These are phyloP conservation scores for Leishmania aethiopica DNA, from an alignment of 208 protist species.

Conservation along the genomic window DNA sequence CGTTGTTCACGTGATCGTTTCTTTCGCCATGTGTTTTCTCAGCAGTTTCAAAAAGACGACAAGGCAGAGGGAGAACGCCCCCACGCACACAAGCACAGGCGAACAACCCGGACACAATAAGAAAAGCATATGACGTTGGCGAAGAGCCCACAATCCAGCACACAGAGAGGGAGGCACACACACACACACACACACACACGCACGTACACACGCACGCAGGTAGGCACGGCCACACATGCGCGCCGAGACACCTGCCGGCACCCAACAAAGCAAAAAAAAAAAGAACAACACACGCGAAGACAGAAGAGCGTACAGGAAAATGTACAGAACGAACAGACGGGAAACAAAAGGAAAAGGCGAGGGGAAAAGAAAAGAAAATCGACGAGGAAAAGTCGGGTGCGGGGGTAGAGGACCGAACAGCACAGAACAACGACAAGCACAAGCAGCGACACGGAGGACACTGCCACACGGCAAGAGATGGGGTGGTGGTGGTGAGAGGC, in stretches of 20 bases:
- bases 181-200: not conserved
- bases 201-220: not conserved
- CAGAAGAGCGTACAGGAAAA: not conserved
- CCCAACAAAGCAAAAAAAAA: conserved; percentile 8
- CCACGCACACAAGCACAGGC: too few relatives aligned
- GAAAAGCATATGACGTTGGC: too few relatives aligned
- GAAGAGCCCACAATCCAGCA: too few relatives aligned
- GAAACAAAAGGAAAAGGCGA: not conserved
- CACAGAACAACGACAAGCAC: not conserved
- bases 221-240: too few relatives aligned
- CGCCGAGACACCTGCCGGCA: not conserved
- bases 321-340: not conserved
- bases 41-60: not conserved
- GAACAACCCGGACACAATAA: too few relatives aligned
- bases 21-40: not conserved
- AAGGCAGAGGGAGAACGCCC: not conserved
- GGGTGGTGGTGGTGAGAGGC: not conserved
- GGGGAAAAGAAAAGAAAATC: not conserved
- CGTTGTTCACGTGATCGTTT: not conserved
- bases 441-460: not conserved
- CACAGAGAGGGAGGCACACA: too few relatives aligned
- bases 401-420: not conserved
- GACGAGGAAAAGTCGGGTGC: not conserved
- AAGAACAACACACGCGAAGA: not conserved
- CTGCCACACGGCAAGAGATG: not conserved